phyloP scores from a whole-genome alignment of 2,329 filamentous ascomycete genomes.

The Tolypocladium nubicola region DNA sequence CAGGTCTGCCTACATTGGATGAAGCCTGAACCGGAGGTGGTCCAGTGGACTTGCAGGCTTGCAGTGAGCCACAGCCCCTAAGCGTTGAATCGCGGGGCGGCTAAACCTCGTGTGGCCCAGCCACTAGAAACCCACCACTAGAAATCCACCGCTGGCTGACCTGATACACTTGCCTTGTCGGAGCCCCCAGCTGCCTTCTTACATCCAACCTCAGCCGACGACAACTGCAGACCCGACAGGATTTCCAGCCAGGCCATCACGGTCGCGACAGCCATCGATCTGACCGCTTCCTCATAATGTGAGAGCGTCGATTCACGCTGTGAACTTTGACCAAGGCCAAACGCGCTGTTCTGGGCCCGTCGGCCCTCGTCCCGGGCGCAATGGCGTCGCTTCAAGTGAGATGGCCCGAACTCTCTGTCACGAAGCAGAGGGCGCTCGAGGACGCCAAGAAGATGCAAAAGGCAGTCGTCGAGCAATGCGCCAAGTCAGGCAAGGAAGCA shows the following conservation, averaged over 20 bases:
- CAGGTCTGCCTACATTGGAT: too few species aligned
- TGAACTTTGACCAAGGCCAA: not conserved
- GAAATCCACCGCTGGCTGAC: not conserved
- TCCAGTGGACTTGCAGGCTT: not conserved
- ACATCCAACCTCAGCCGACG: not conserved
- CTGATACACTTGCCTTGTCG: not conserved
- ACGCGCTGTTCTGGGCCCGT: not conserved
- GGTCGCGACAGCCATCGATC: not conserved
- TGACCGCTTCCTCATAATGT: not conserved
- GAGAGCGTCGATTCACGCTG: not conserved
- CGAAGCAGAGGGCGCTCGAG: constrained; percentile 51
- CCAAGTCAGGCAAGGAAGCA: constrained; percentile 45
- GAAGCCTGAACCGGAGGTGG: not conserved
- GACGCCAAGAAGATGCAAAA: constrained; percentile 63
- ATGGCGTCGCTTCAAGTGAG: constrained; percentile 33
- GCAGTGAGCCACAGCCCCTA: not conserved
- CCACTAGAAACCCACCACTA: too few species aligned
- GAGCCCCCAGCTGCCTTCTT: not conserved
- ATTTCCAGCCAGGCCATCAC: not conserved
- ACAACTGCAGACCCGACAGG: not conserved
- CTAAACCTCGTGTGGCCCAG: not conserved
- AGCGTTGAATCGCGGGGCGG: not conserved
- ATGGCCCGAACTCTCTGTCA: constrained; percentile 31
- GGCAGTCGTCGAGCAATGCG: constrained; percentile 50
- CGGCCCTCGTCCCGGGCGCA: constrained; percentile 1